phyloP scores from a whole-genome alignment of 768 basidiomycete genomes.

The Macrolepiota dolichaula region DNA sequence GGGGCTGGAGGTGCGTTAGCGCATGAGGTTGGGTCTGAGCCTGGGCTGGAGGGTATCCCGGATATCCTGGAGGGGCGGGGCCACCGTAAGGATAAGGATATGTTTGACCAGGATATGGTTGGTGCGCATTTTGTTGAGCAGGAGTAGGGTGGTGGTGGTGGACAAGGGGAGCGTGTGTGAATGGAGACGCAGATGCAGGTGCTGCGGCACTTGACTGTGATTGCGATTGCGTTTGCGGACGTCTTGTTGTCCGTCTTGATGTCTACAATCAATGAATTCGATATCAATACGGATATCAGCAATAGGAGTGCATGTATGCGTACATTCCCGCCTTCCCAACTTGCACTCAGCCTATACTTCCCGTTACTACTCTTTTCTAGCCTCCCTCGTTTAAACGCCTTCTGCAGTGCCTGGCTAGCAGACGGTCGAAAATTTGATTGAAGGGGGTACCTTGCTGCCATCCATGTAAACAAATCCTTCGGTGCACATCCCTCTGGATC shows the following conservation, averaged over 20 bases:
- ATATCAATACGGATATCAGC: neutral
- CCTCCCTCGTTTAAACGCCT: slow-evolving; percentile 78
- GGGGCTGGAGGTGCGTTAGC: slow-evolving; percentile 15
- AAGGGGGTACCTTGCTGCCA: slow-evolving; percentile 77
- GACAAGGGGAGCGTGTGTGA: slow-evolving; percentile 54
- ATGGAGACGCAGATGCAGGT: slow-evolving; percentile 42
- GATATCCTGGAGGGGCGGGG: slow-evolving; percentile 16
- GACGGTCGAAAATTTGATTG: slow-evolving; percentile 89
- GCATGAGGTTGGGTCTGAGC: slow-evolving; percentile 21
- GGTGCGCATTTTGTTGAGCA: slow-evolving; percentile 16
- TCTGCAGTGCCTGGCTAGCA: slow-evolving; percentile 86
- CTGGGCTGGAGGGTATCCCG: slow-evolving; percentile 23
- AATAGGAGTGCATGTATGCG: slow-evolving; percentile 24
- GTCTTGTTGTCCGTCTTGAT: slow-evolving; percentile 71
- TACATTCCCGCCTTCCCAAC: slow-evolving; percentile 82
- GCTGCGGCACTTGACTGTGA: slow-evolving; percentile 19
- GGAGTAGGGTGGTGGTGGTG: slow-evolving; percentile 27
- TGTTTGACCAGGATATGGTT: slow-evolving; percentile 34
- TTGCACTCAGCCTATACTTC: slow-evolving; percentile 71
- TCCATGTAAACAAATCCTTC: slow-evolving; percentile 82
- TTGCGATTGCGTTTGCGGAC: slow-evolving; percentile 61
- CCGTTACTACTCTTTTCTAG: slow-evolving; percentile 72
- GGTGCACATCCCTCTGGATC: slow-evolving; percentile 79
- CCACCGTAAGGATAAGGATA: slow-evolving; percentile 36
- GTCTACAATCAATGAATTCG: slow-evolving; percentile 41